Evolutionary conservation across 371 early-diverging fungal genomes (phyloP), one percentile per base, ranked within the genome.

Genomic region (Saksenaea oblongispora): DNA sequence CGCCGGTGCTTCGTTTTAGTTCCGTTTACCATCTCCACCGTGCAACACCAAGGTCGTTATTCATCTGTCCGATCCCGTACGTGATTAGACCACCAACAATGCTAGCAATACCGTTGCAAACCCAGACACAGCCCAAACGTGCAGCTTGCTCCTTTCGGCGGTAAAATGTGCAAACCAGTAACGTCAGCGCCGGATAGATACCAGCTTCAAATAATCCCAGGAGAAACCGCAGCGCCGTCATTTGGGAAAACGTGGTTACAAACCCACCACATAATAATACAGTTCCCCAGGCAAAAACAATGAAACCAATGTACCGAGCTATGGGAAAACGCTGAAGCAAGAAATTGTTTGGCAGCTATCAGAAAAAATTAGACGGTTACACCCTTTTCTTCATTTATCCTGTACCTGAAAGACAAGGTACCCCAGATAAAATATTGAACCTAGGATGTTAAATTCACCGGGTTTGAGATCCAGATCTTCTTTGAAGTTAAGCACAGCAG

Each of bases 61-160:
- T 59, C 59, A 90, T 85, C 24, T 76, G 63, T 14, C 62, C 72
- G 37, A 90, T 75, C 5, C 85, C 89, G 44, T 86, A 84, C 4
- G 87, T 82, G 5, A 87, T 74, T 3, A 87, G 76, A 0, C 88
- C 91, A 59, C 86, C 89, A 31, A 88, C 69, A 27, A 81, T 72
- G 2, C 83, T 70, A 35, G 88, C 82, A 17, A 83, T 24, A 57
- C 80, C 80, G 37, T 74, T 76, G 51, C 67, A 75, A 9, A 76
- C 64, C 75, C 77, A 79, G 28, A 58, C 57, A 14, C 35, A 62
- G 53, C 66, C 68, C 14, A 74, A 53, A 17, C 77, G 65, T 9
- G 70, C 66, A 37, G 69, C 70, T 54, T 79, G 76, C n/a, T 78
- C 75, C 1, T 63, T 56, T 17, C 73, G 64, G 13, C 78, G 71